Conservation (phyloP, 2,329 filamentous ascomycete species). For the Alternaria brassicicola region DNA sequence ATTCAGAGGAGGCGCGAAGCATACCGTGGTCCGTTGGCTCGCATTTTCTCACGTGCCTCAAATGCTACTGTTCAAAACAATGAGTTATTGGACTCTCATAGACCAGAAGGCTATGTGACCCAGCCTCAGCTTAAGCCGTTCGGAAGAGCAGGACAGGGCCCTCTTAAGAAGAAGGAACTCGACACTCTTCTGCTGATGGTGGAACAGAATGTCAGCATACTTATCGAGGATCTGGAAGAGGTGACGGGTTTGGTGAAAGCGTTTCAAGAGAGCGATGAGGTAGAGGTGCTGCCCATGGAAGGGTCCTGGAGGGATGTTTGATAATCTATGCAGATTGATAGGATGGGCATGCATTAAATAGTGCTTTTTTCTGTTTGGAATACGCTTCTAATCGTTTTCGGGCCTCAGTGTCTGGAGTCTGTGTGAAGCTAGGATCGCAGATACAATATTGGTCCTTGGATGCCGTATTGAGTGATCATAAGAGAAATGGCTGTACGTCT, state of each 20-base stretch:
- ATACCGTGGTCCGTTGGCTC: background rate
- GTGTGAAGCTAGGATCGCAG: background rate
- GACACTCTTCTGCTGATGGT: slow-evolving; percentile 17
- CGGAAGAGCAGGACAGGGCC: background rate
- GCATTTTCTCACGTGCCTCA: background rate
- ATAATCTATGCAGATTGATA: background rate
- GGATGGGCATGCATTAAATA: background rate
- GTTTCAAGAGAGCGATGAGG: background rate
- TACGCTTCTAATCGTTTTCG: background rate
- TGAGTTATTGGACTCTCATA: background rate
- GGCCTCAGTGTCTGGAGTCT: background rate
- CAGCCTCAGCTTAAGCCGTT: background rate
- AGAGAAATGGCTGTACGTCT: background rate
- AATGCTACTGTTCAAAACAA: background rate
- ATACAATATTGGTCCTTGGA: background rate
- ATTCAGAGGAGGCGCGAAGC: slow-evolving; percentile 5
- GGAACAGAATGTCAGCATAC: slow-evolving; percentile 23
- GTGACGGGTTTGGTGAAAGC: slow-evolving; percentile 17
- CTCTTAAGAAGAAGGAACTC: slow-evolving; percentile 16
- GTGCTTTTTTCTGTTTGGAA: background rate
- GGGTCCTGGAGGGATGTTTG: slow-evolving; percentile 1
- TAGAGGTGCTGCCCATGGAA: background rate
- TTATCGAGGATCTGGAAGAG: slow-evolving; percentile 29
- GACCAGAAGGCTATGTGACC: background rate
- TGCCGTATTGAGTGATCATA: background rate